Conservation (phyloP, 371 early-diverging fungal genomes). For the Haplosporangium sp. region DNA sequence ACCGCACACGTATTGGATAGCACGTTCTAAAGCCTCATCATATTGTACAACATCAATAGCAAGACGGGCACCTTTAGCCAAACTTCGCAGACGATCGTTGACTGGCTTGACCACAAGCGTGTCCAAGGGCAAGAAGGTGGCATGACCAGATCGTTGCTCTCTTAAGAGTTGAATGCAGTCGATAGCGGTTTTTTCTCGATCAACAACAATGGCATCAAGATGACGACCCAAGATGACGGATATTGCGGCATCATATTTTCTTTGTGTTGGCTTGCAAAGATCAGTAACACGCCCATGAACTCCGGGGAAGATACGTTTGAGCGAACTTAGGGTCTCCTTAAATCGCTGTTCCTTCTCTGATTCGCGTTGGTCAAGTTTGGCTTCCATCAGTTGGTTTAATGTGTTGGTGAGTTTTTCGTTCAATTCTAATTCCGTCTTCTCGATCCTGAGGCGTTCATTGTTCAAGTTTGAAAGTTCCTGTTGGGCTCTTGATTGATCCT, state of each 20-base stretch:
- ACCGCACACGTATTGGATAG: constrained; percentile 90
- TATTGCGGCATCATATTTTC: constrained; percentile 92
- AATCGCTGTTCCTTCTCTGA: constrained; percentile 82
- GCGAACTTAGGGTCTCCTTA: constrained; percentile 78
- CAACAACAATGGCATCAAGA: constrained; percentile 86
- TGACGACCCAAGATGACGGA: constrained; percentile 82
- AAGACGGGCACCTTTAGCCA: constrained; percentile 82
- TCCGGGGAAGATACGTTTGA: constrained; percentile 88
- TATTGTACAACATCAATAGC: constrained; percentile 92
- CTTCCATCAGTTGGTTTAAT: constrained; percentile 81
- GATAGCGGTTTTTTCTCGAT: constrained; percentile 80
- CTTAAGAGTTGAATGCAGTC: constrained; percentile 88
- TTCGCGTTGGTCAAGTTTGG: constrained; percentile 85
- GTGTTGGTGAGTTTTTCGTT: constrained; percentile 87
- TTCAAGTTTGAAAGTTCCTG: constrained; percentile 39
- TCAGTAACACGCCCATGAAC: constrained; percentile 95
- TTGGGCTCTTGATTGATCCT: constrained; percentile 58
- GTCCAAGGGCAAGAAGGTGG: constrained; percentile 96
- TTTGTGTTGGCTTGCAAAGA: constrained; percentile 92
- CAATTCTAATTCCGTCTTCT: constrained; percentile 74
- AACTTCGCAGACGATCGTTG: constrained; percentile 84
- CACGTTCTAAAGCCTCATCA: constrained; percentile 81
- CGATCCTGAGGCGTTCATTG: constrained; percentile 42
- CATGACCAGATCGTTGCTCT: constrained; percentile 93
- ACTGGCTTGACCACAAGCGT: constrained; percentile 77